A percentile compares a stretch with the other conserved stretches of the same genome.
These are phyloP conservation scores for Ascosphaera aggregata DNA, from an alignment of 2,329 filamentous ascomycete species.

Conservation along the genomic window DNA sequence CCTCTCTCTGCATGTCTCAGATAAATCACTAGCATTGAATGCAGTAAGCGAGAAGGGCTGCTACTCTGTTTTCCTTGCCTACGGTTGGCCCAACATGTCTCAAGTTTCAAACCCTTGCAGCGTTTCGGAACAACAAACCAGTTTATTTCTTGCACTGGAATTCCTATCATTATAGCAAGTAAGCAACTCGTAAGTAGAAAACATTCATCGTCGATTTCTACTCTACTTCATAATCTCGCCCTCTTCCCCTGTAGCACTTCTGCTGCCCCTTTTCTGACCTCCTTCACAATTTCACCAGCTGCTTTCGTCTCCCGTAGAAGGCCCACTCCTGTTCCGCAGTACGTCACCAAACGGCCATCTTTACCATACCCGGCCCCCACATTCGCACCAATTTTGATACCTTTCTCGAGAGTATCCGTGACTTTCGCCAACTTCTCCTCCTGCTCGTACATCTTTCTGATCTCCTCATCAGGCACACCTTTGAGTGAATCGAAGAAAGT, in stretches of 20 bases:
- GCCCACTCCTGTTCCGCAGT: constrained; percentile 38
- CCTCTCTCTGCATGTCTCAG: too few relatives aligned
- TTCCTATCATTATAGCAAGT: constrained; percentile 1
- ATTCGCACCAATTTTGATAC: too few relatives aligned
- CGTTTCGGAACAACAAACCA: neutral
- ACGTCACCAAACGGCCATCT: constrained; percentile 33
- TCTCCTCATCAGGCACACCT: constrained; percentile 18
- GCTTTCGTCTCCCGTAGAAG: constrained; percentile 27
- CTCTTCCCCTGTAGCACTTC: constrained; percentile 5
- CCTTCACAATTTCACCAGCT: constrained; percentile 29
- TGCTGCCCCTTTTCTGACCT: constrained; percentile 19
- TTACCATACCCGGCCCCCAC: constrained; percentile 29
- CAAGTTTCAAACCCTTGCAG: neutral
- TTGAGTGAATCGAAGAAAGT: constrained; percentile 23
- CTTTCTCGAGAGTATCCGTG: constrained; percentile 27
- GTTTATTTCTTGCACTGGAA: constrained; percentile 3
- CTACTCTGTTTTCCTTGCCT: neutral
- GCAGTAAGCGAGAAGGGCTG: too few relatives aligned
- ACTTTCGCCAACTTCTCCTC: constrained; percentile 27
- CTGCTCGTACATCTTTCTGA: constrained; percentile 20
- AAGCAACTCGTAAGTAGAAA: constrained; percentile 1
- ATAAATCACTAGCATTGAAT: too few relatives aligned
- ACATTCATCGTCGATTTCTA: neutral
- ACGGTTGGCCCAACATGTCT: constrained; percentile 1
- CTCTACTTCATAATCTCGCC: neutral